Conservation (phyloP, 768 basidiomycete genomes). For the Lactarius vividus region DNA sequence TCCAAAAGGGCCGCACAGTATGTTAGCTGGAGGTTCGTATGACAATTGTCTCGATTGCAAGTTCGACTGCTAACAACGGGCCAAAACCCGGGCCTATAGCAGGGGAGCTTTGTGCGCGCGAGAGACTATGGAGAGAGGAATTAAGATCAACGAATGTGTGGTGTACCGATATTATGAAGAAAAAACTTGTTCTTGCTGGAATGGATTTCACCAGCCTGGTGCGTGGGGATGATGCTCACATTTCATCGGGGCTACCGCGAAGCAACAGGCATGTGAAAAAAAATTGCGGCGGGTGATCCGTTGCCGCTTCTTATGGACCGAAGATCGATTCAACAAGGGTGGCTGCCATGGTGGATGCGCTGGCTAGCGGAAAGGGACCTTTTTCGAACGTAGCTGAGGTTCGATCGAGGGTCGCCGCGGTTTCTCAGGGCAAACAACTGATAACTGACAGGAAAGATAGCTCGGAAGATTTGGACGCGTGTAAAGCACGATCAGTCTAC, state of each 20-base stretch:
- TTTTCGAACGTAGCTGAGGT: conserved; percentile 57
- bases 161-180: conserved; percentile 10
- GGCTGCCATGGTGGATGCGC: conserved; percentile 32
- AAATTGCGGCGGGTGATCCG: conserved; percentile 31
- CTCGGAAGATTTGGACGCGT: conserved; percentile 49
- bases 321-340: conserved; percentile 37
- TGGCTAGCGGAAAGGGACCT: conserved; percentile 37
- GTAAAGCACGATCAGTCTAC: conserved; percentile 60
- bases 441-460: conserved; percentile 42
- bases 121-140: not conserved
- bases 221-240: conserved; percentile 16
- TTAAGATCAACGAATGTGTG: conserved; percentile 16
- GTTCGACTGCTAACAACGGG: not conserved
- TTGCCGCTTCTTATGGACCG: conserved; percentile 42
- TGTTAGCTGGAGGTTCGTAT: conserved; percentile 3
- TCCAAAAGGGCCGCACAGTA: not conserved
- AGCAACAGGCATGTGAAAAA: conserved; percentile 31
- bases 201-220: conserved; percentile 25
- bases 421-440: conserved; percentile 38
- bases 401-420: conserved; percentile 44
- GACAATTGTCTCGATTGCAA: not conserved
- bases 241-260: conserved; percentile 24
- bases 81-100: not conserved
- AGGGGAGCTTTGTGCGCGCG: not conserved
- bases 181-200: not conserved